Evolutionary conservation across 495 filamentous ascomycete genomes (phyloP).

Genomic region (Hapsidospora chrysogenum): DNA sequence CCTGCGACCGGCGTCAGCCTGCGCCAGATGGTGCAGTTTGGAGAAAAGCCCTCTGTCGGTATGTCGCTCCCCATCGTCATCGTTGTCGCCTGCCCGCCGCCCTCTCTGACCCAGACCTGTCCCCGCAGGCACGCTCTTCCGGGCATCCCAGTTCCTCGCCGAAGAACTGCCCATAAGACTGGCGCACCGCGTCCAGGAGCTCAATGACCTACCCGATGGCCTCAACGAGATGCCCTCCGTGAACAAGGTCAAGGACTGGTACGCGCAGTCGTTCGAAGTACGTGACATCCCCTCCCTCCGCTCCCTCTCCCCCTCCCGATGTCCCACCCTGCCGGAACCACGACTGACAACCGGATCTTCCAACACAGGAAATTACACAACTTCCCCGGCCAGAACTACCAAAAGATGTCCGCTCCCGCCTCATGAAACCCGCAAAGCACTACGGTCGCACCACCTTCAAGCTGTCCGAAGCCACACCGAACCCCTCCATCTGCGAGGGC

Average conservation of each 20-base stretch:
- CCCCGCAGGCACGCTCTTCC: conserved; percentile 71
- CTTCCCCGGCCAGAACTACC: conserved; percentile 61
- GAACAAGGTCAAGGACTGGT: conserved; percentile 89
- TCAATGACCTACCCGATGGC: conserved; percentile 85
- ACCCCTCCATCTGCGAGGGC: conserved; percentile 76
- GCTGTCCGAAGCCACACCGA: conserved; percentile 66
- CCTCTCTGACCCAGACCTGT: conserved; percentile 1
- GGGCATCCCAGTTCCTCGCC: conserved; percentile 93
- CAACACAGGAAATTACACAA: conserved; percentile 66
- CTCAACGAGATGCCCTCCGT: conserved; percentile 98
- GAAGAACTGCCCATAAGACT: conserved; percentile 96
- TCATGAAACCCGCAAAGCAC: conserved; percentile 54
- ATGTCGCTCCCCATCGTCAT: conserved; percentile 9
- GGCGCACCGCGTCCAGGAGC: conserved; percentile 88
- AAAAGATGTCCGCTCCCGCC: conserved; percentile 59
- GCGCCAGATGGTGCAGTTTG: conserved; percentile 98
- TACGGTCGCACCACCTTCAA: conserved; percentile 40
- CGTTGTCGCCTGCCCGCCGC: conserved; percentile 6
- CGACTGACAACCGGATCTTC: background rate
- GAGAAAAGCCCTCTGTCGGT: conserved; percentile 79
- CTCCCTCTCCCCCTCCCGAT: background rate
- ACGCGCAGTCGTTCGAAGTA: conserved; percentile 98
- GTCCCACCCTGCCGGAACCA: conserved; percentile 8
- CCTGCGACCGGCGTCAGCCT: conserved; percentile 93
- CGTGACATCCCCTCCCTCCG: conserved; percentile 6